Evolutionary conservation across 345 rosid species (phyloP).

Genomic region (Cardamine chenopodiifolia): DNA sequence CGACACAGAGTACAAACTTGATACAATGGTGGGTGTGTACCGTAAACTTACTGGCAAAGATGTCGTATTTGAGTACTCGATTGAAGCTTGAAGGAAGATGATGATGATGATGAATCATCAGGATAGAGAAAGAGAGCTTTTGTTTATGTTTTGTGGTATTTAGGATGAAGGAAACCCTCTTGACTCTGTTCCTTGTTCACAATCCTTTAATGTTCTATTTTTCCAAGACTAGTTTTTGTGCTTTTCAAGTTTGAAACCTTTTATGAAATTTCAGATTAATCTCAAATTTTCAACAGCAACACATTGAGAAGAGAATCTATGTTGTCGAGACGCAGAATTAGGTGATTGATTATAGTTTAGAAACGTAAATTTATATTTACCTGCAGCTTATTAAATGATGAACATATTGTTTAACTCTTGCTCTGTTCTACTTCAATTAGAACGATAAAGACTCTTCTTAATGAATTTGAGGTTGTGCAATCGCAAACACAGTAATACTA

Average conservation of each 20-base stretch:
- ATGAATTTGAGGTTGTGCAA: no score
- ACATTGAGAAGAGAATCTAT: neutral
- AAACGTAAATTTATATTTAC: no score
- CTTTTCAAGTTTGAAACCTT: constrained; percentile 32
- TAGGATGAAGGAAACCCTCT: constrained; percentile 38
- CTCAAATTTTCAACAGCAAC: neutral
- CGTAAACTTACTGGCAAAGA: constrained; percentile 86
- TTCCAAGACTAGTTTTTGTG: constrained; percentile 13
- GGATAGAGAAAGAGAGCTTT: constrained; percentile 36
- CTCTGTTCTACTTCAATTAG: no score
- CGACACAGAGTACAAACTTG: constrained; percentile 82
- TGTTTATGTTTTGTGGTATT: constrained; percentile 37
- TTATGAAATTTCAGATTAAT: neutral
- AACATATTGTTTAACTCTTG: neutral
- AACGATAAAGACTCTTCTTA: no score
- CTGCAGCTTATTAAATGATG: no score
- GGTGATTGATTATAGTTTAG: neutral
- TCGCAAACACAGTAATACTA: no score
- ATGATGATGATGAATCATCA: constrained; percentile 27
- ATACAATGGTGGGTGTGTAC: constrained; percentile 76
- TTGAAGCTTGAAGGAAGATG: constrained; percentile 55
- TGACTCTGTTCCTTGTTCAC: constrained; percentile 40
- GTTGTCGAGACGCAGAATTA: neutral
- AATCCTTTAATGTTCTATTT: constrained; percentile 29
- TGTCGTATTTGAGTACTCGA: constrained; percentile 79